Conservation (phyloP, 1,139 yeast genomes). For the Ogataea hybrid region DNA sequence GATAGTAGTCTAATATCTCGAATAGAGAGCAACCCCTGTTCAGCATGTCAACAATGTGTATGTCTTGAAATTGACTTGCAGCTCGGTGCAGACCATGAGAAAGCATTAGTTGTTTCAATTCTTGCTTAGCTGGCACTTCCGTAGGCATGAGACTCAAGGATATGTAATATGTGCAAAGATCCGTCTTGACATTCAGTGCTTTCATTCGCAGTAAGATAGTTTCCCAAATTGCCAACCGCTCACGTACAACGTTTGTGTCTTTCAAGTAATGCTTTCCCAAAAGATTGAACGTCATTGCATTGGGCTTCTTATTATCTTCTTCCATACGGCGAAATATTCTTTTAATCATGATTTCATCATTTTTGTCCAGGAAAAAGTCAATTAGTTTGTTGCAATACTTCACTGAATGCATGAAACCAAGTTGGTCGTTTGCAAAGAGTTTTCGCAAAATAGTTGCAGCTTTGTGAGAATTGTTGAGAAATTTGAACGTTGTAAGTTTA, state of each 20-base stretch:
- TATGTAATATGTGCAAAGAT: conserved; percentile 23
- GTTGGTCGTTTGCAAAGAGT: conserved; percentile 10
- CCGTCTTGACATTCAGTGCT: conserved; percentile 13
- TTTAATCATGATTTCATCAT: conserved; percentile 17
- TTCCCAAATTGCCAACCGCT: conserved; percentile 19
- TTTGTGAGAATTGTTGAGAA: conserved; percentile 15
- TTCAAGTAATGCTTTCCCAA: conserved; percentile 18
- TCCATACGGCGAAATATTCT: conserved; percentile 23
- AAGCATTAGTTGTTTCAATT: conserved; percentile 13
- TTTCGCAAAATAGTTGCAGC: conserved; percentile 14
- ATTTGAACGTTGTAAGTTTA: conserved; percentile 18
- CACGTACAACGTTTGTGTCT: conserved; percentile 10
- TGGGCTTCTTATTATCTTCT: conserved; percentile 18
- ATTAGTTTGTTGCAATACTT: conserved; percentile 21
- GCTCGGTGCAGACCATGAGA: conserved; percentile 6
- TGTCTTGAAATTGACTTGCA: conserved; percentile 16
- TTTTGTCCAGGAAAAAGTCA: conserved; percentile 19
- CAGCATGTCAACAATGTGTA: conserved; percentile 20
- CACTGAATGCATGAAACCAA: conserved; percentile 10
- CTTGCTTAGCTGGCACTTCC: conserved; percentile 8
- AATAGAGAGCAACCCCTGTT: conserved; percentile 4
- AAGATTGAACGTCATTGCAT: conserved; percentile 25
- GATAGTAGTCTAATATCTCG: conserved; percentile 10
- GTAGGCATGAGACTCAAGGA: conserved; percentile 21
- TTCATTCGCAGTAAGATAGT: conserved; percentile 18